Percentiles rank a stretch among this genome's conserved stretches.
These are phyloP conservation scores for Oehlia diaphana DNA, from an alignment of 192 early-diverging fungal species.

Conservation along the genomic window DNA sequence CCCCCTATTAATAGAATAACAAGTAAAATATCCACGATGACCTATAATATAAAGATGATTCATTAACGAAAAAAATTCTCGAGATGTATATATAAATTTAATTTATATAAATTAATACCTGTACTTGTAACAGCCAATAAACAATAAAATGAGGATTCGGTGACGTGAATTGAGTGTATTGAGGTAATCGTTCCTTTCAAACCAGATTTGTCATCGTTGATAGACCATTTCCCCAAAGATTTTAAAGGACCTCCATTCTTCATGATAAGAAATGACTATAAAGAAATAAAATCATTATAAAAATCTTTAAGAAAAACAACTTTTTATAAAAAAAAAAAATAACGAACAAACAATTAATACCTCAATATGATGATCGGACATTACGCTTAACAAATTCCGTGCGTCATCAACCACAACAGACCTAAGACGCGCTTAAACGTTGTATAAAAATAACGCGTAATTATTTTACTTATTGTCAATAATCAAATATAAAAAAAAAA, in stretches of 20 bases:
- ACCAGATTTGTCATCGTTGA: background rate
- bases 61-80: too few species aligned
- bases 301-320: too few species aligned
- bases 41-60: constrained; percentile 5
- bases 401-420: constrained; percentile 17
- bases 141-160: constrained; percentile 22
- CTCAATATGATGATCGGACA: constrained; percentile 14
- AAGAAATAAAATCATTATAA: background rate
- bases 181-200: constrained; percentile 4
- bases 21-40: constrained; percentile 30
- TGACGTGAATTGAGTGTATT: constrained; percentile 16
- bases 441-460: too few species aligned
- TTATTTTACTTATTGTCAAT: background rate
- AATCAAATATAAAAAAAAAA: background rate
- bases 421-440: background rate
- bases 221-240: background rate
- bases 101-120: background rate
- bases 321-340: too few species aligned
- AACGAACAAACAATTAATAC: background rate
- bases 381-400: background rate
- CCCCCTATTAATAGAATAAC: background rate
- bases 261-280: background rate
- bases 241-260: background rate
- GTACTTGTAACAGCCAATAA: constrained; percentile 10
- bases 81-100: too few species aligned